These are phyloP conservation scores for Chaetomidium leptoderma DNA, from an alignment of 495 filamentous ascomycete species.

Conservation along the genomic window DNA sequence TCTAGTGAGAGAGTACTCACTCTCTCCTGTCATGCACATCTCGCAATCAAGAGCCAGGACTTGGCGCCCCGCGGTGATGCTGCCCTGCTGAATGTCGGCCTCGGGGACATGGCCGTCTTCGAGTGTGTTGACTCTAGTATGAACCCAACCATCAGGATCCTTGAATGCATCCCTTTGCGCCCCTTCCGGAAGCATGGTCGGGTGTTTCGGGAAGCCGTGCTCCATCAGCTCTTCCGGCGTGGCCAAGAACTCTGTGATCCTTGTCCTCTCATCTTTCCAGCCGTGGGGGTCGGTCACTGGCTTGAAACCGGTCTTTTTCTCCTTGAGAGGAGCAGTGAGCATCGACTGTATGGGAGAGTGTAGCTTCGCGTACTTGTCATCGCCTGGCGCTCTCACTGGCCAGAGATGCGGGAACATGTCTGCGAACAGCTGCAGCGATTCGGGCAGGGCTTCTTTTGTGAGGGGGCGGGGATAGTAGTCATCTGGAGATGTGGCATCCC, in stretches of 20 bases:
- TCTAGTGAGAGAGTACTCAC: slow-evolving; percentile 74
- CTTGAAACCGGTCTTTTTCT: slow-evolving; percentile 52
- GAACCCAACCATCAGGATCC: slow-evolving; percentile 71
- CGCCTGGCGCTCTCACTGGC: slow-evolving; percentile 82
- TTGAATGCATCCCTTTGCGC: slow-evolving; percentile 43
- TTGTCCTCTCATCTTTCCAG: slow-evolving; percentile 66
- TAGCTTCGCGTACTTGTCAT: slow-evolving; percentile 70
- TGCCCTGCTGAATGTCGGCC: slow-evolving; percentile 68
- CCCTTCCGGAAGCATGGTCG: slow-evolving; percentile 52
- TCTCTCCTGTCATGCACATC: slow-evolving; percentile 82
- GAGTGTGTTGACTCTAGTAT: slow-evolving; percentile 62
- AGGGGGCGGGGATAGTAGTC: slow-evolving; percentile 73
- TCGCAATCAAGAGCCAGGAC: slow-evolving; percentile 88
- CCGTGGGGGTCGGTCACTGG: slow-evolving; percentile 54
- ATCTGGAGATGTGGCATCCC: slow-evolving; percentile 47
- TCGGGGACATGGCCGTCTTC: slow-evolving; percentile 66
- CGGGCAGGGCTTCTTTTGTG: slow-evolving; percentile 54
- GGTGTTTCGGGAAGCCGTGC: slow-evolving; percentile 77
- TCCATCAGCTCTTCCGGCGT: slow-evolving; percentile 69
- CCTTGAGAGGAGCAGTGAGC: slow-evolving; percentile 60
- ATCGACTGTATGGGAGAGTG: slow-evolving; percentile 80
- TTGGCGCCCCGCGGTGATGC: slow-evolving; percentile 77
- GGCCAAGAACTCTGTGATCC: slow-evolving; percentile 71
- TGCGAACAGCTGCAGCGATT: slow-evolving; percentile 63
- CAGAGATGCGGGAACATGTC: slow-evolving; percentile 82